These are phyloP conservation scores for Phytophthora colocasiae DNA, from an alignment of 352 stramenopile species.

Conservation along the genomic window DNA sequence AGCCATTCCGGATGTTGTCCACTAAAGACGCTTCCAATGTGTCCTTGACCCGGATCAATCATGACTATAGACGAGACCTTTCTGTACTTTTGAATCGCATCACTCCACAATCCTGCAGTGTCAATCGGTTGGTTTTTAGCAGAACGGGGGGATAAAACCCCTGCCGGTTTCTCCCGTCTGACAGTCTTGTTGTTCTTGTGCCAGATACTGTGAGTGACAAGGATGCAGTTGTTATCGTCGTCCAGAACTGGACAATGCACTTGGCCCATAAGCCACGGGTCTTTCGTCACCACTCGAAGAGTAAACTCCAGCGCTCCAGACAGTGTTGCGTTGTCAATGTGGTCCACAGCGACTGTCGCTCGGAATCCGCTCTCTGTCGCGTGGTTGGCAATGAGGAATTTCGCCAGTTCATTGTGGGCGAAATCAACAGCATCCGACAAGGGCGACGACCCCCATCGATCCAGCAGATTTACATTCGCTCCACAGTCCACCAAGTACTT, in stretches of 20 bases:
- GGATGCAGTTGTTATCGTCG: constrained; percentile 61
- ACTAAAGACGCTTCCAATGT: constrained; percentile 78
- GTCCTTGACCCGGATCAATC: constrained; percentile 79
- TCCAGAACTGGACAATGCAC: constrained; percentile 75
- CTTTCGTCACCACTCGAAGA: constrained; percentile 70
- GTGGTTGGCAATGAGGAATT: constrained; percentile 68
- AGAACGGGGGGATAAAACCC: constrained; percentile 29
- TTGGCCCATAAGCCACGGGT: constrained; percentile 77
- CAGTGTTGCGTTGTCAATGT: constrained; percentile 69
- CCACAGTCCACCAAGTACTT: constrained; percentile 75
- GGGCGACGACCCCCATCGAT: constrained; percentile 80
- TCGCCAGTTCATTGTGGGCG: constrained; percentile 76
- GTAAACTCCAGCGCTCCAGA: constrained; percentile 70
- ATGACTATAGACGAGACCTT: constrained; percentile 77
- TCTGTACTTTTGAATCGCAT: constrained; percentile 78
- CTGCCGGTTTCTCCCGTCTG: constrained; percentile 7
- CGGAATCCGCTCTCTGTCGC: constrained; percentile 72
- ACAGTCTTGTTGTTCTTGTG: constrained; percentile 46
- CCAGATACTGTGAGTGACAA: constrained; percentile 79
- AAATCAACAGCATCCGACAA: constrained; percentile 82
- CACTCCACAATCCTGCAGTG: constrained; percentile 39
- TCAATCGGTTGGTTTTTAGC: constrained; percentile 33
- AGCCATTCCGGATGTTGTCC: constrained; percentile 78
- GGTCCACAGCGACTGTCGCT: constrained; percentile 57
- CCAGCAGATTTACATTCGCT: constrained; percentile 80